Base-by-base conservation (phyloP, 2,329 filamentous ascomycete species). In the Aspergillus ibericus region DNA sequence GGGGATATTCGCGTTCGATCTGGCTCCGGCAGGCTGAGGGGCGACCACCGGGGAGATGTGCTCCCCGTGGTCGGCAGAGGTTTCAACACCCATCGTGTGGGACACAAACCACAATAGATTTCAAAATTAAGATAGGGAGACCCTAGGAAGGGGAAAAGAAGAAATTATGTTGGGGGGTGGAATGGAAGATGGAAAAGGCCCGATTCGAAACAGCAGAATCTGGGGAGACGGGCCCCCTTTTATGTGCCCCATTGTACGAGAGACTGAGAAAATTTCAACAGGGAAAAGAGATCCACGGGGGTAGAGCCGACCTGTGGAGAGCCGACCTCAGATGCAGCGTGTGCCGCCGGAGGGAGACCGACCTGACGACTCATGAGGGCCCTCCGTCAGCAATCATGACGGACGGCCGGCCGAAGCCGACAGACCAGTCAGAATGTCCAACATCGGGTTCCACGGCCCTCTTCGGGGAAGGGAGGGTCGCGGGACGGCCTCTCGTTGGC, bases 1-100 rank as follows among this genome's bases (percentile, higher is more conserved):
- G 12, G 74, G 74, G 2, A 75, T 62, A 0, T 69, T 68, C 1
- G 69, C 71, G 53, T 76, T 68, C 35, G 74, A 61, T 63, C 67
- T 5, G 61, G 53, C 5, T 70, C 25, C 70, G 61, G n/a, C 59
- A 53, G 1, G 60, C 47, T 61, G 56, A 54, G 58, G 58, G 54
- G 59, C 46, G 53, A 58, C 48, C 53, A 67, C 68, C 16, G 70
- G 70, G 53, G 66, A 67, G 56, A 74, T 70, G 13, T 64, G 59
- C 65, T 74, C 71, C 62, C 71, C 71, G 66, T 72, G 69, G 10
- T 68, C 62, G 57, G 66, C 53, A 51, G 63, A 62, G 20, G 68
- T 53, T 66, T 72, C 68, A 46, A 64, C n/a, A 61, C 68, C 70
- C 72, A 74, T 74, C 35, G 48, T 69, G 62, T 46, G 10, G 29